Base-by-base conservation (phyloP, 2,329 filamentous ascomycete genomes). In the Stachybotrys elegans region DNA sequence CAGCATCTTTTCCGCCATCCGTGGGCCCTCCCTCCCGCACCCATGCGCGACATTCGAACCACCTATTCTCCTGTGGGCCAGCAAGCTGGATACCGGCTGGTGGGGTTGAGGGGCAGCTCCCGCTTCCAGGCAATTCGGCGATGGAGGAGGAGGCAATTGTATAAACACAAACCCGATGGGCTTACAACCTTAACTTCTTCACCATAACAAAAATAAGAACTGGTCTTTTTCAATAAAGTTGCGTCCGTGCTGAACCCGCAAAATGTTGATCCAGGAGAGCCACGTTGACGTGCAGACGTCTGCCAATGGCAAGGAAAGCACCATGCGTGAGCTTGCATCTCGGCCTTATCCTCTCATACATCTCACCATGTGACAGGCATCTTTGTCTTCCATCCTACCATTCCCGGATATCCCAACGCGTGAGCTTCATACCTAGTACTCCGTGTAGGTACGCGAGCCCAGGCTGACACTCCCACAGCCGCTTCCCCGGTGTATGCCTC, bases 391-490 rank as follows among this genome's bases (percentile, higher is more conserved):
- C 88, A 95, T 60, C 91, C 91, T 7, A 81, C 79, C 13, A 84
- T 96, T 52, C 79, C 88, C 1, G 84, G 86, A 48, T 95, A 95
- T 61, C 89, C 91, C 22, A 83, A 93, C 53, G 91, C 91, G 66
- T 90, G 81, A 58, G 76, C 37, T 3, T 20, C 9, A 11, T 5
- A 20, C 16, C 4, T 14, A 3, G 13, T 14, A 14, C 5, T 11
- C 22, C 13, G 4, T 19, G 5, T 21, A 11, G 32, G 12, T 4
- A 14, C 20, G 9, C 9, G 14, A 12, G 8, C 5, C 8, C 14
- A n/a, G 14, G 16, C 47, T 57, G 16, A 55, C 29, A 20, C 6
- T 21, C 7, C 11, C 11, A 4, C 47, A 81, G 79, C 22, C 73
- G 75, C 40, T 95, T 95, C 58, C 90, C 90, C 0, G 90, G 87